Evolutionary conservation across 306 rosid species (phyloP).

Genomic region (Trichosanthes cucumerina): DNA sequence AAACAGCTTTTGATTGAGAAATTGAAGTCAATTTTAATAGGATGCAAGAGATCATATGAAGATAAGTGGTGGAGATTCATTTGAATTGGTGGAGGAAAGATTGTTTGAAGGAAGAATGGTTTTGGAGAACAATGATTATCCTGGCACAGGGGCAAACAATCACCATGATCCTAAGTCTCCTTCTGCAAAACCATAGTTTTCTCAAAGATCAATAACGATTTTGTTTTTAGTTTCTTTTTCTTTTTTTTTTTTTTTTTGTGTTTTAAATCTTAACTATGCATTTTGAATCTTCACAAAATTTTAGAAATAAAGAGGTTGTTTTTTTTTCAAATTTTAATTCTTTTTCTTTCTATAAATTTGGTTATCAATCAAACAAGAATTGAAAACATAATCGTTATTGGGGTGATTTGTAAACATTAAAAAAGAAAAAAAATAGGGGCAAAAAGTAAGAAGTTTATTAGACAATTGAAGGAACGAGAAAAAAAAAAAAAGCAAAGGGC

Average conservation of each 20-base stretch:
- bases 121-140: conserved; percentile 46
- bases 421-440: not conserved
- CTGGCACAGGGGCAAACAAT: conserved; percentile 57
- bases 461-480: not conserved
- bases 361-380: not conserved
- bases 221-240: not conserved
- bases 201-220: not conserved
- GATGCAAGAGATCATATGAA: conserved; percentile 10
- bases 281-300: not conserved
- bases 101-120: conserved; percentile 29
- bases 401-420: not conserved
- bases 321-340: not conserved
- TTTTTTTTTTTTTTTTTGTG: not conserved
- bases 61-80: conserved; percentile 11
- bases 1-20: not conserved
- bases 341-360: not conserved
- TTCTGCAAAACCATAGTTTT: conserved; percentile 24
- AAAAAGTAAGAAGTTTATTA: not conserved
- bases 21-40: conserved; percentile 12
- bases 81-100: conserved; percentile 17
- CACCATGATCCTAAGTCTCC: conserved; percentile 51
- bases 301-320: not conserved
- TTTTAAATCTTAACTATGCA: not conserved
- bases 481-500: not conserved
- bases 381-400: not conserved